phyloP scores from a whole-genome alignment of 2,329 filamentous ascomycete species.

The Spiromastix sp. region DNA sequence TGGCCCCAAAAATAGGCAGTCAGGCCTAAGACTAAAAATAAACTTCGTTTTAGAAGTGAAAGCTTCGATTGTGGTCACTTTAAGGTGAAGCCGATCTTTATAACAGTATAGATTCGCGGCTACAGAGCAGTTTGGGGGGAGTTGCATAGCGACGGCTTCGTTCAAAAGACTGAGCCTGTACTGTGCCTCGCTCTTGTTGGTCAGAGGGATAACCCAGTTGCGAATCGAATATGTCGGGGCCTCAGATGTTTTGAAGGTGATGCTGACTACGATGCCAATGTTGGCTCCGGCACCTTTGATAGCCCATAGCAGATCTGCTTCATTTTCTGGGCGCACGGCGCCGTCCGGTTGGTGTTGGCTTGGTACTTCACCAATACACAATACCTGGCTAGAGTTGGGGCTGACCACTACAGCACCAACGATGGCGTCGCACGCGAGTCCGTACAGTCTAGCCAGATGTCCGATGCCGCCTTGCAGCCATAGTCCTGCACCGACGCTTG shows the following conservation, averaged over 20 bases:
- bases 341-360: slow-evolving; percentile 30
- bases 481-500: slow-evolving; percentile 52
- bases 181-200: slow-evolving; percentile 22
- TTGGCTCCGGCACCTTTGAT: slow-evolving; percentile 51
- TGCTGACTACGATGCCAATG: slow-evolving; percentile 46
- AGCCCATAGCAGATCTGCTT: slow-evolving; percentile 47
- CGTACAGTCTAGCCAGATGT: slow-evolving; percentile 44
- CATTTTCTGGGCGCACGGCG: slow-evolving; percentile 36
- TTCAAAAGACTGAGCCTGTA: slow-evolving; percentile 33
- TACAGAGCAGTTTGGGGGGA: slow-evolving; percentile 37
- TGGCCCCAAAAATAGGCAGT: slow-evolving; percentile 22
- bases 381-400: slow-evolving; percentile 36
- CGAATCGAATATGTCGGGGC: slow-evolving; percentile 33
- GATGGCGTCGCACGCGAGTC: slow-evolving; percentile 50
- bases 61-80: slow-evolving; percentile 41
- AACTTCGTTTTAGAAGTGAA: slow-evolving; percentile 14
- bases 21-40: slow-evolving; percentile 7
- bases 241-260: slow-evolving; percentile 39
- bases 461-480: slow-evolving; percentile 59
- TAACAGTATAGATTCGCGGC: slow-evolving; percentile 50
- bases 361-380: slow-evolving; percentile 45
- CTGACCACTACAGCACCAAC: slow-evolving; percentile 51
- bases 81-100: slow-evolving; percentile 36
- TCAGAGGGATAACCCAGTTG: slow-evolving; percentile 33
- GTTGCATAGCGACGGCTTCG: slow-evolving; percentile 25